Evolutionary conservation across 2,329 filamentous ascomycete species (phyloP).

Genomic region (Alternaria brassicicola): DNA sequence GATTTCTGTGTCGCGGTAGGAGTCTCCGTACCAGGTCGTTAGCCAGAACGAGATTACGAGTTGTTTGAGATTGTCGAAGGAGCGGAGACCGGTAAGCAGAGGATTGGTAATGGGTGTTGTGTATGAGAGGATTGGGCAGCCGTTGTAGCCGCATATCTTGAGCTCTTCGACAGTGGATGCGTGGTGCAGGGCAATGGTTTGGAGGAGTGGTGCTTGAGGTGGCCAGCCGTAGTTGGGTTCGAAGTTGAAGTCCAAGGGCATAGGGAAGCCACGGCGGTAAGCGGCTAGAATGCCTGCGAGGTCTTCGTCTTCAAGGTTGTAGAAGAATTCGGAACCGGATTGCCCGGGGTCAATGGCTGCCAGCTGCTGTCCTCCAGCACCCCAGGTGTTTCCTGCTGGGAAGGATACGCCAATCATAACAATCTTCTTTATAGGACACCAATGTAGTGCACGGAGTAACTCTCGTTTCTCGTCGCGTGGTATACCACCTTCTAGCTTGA

Average conservation of each 20-base stretch:
- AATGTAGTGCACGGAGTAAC: conserved; percentile 50
- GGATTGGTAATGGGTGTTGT: conserved; percentile 48
- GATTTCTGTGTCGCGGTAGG: conserved; percentile 50
- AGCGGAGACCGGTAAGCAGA: conserved; percentile 48
- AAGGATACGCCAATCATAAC: conserved; percentile 54
- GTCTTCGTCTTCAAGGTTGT: conserved; percentile 41
- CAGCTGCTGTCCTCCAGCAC: conserved; percentile 42
- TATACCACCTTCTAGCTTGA: conserved; percentile 57
- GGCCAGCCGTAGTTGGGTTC: conserved; percentile 52
- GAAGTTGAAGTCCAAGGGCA: conserved; percentile 37
- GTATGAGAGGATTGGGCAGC: conserved; percentile 49
- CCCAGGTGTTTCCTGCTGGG: conserved; percentile 56
- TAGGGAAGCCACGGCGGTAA: conserved; percentile 27
- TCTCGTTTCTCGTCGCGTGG: conserved; percentile 56
- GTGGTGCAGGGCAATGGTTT: conserved; percentile 52
- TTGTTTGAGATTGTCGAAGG: conserved; percentile 51
- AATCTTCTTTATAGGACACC: conserved; percentile 52
- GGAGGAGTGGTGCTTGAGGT: conserved; percentile 47
- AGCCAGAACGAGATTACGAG: conserved; percentile 54
- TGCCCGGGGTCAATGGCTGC: conserved; percentile 36
- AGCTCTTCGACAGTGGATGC: conserved; percentile 51
- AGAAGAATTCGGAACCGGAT: conserved; percentile 19
- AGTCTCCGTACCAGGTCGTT: conserved; percentile 48
- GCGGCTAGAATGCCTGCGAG: conserved; percentile 31
- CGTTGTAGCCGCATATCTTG: conserved; percentile 57